Conservation (phyloP, 495 filamentous ascomycete genomes). For the Saxophila tyrrhenica region DNA sequence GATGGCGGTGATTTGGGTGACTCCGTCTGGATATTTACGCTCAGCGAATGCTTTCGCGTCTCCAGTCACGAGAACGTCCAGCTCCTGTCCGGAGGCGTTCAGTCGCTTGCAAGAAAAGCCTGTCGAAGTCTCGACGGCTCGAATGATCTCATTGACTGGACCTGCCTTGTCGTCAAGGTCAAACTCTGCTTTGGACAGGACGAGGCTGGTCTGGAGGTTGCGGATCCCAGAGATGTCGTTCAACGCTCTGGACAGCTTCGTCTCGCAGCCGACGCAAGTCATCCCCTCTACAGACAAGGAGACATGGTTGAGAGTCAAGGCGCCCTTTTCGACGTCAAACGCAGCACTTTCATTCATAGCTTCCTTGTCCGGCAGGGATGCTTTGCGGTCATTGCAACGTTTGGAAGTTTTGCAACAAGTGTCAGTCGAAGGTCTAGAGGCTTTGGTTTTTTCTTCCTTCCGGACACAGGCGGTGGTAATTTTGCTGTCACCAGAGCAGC, state of each 20-base stretch:
- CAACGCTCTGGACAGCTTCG: conserved; percentile 10
- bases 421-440: no score
- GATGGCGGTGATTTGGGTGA: conserved; percentile 16
- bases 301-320: conserved; percentile 11
- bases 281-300: conserved; percentile 12
- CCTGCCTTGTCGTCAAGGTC: conserved; percentile 12
- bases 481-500: no score
- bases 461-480: no score
- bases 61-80: background rate
- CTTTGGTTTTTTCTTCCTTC: no score
- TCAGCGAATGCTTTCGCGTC: conserved; percentile 6
- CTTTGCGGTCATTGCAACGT: no score
- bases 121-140: conserved; percentile 12
- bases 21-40: conserved; percentile 4
- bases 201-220: conserved; percentile 11
- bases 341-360: no score
- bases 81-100: background rate
- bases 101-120: conserved; percentile 12
- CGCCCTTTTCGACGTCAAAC: conserved; percentile 15
- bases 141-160: conserved; percentile 5
- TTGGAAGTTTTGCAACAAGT: no score
- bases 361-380: no score
- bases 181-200: conserved; percentile 14
- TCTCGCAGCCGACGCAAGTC: conserved; percentile 22
- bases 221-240: conserved; percentile 9